These are phyloP conservation scores for Biscogniauxia marginata DNA, from an alignment of 2,329 filamentous ascomycete genomes.

Conservation along the genomic window DNA sequence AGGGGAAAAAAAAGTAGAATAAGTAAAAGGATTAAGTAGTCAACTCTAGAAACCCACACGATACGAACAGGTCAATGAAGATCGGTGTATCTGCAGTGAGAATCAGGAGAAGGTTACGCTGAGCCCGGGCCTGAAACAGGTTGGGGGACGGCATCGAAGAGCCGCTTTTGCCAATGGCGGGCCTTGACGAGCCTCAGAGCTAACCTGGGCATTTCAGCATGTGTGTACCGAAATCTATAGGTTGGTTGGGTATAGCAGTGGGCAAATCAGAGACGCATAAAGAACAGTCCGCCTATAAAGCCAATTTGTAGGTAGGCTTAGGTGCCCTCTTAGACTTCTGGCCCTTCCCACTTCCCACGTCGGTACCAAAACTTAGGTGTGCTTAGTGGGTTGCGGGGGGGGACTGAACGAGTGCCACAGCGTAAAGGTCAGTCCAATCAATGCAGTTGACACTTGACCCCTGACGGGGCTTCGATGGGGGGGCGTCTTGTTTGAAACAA, in stretches of 20 bases:
- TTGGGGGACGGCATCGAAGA: neutral
- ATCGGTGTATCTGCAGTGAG: conserved; percentile 4
- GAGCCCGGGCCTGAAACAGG: neutral
- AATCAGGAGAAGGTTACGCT: conserved; percentile 10
- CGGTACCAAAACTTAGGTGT: neutral
- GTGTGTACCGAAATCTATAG: too few species aligned
- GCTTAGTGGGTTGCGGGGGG: too few species aligned
- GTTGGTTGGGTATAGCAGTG: too few species aligned
- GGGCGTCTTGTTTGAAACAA: neutral
- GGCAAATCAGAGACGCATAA: too few species aligned
- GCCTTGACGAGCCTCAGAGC: too few species aligned
- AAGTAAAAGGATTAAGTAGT: neutral
- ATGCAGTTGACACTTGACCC: neutral
- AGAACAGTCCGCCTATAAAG: too few species aligned
- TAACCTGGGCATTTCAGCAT: too few species aligned
- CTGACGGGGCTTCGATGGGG: too few species aligned
- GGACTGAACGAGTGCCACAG: neutral
- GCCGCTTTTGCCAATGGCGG: too few species aligned
- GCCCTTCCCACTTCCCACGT: neutral
- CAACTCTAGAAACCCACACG: conserved; percentile 2
- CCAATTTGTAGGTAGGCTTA: too few species aligned
- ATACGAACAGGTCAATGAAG: neutral
- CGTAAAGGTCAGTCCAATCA: neutral
- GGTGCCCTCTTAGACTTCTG: too few species aligned
- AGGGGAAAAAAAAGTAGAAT: neutral